Evolutionary conservation across 345 rosid genomes (phyloP), one percentile per base, ranked within the genome.

Genomic region (Populus deltoides): DNA sequence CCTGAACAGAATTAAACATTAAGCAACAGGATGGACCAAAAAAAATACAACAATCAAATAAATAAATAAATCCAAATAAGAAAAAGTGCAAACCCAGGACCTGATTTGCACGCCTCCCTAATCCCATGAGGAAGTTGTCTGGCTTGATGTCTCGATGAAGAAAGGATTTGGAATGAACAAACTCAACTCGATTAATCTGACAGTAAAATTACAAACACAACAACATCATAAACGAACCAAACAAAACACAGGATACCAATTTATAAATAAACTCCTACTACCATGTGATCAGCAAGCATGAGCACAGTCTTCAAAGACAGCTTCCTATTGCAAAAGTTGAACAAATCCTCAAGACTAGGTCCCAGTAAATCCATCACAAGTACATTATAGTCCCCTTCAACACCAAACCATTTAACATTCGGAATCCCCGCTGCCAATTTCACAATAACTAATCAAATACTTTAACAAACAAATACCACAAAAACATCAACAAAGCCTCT

Each of bases 221-320:
- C 12, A 43, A 43, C 47, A 43, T 43, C 47, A 62, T 1, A 47
- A 68, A 55, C 27, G 36, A 71, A 31, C 43, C n/a, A 62, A 63
- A 10, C 17, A 70, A 71, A 62, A 63, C 53, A 80, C 72, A 53
- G 53, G 75, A 51, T 43, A 74, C 15, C 12, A 33, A 47, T 11
- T 0, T 43, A 43, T 43, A 2, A 59, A 59, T 8, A 59, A 59
- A 53, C 24, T 74, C 83, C 75, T 86, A 90, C 97, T 86, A 92
- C 98, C 98, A 93, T 93, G 84, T 93, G 98, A 85, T 93, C 98
- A 17, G 98, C 97, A 84, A 93, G 97, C 98, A 93, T 89, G 71
- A 93, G 90, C 43, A 93, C 97, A 70, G 98, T 92, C 90, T 93
- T 92, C 68, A 93, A 88, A 73, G 97, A 91, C 70, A 93, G 85